Percentiles rank a stretch among this genome's conserved stretches.
Evolutionary conservation across 1,284 basidiomycete species (phyloP).

Genomic region (Austroboletus novae-zelandiae): DNA sequence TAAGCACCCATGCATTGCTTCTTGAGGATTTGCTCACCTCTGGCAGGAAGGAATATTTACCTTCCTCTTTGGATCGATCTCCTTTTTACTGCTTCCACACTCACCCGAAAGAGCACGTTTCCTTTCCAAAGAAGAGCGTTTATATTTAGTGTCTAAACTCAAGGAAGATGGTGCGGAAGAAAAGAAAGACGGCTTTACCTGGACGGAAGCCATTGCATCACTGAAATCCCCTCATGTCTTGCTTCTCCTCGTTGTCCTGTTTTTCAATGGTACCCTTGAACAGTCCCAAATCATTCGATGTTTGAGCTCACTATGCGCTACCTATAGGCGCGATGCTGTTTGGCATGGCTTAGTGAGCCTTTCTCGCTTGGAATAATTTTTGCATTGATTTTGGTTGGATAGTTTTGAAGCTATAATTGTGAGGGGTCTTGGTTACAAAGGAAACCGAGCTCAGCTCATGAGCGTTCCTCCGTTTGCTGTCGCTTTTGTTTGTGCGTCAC

Average conservation of each 20-base stretch:
- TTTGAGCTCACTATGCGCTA: slow-evolving; percentile 12
- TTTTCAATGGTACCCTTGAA: slow-evolving; percentile 25
- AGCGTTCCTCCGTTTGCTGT: slow-evolving; percentile 48
- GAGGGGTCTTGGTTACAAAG: slow-evolving; percentile 42
- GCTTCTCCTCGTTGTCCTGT: slow-evolving; percentile 23
- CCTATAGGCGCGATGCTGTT: slow-evolving; percentile 39
- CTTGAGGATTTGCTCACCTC: neutral
- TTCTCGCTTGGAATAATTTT: neutral
- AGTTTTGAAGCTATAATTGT: slow-evolving; percentile 57
- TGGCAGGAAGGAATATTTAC: slow-evolving; percentile 52
- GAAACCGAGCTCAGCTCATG: slow-evolving; percentile 45
- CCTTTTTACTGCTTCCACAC: slow-evolving; percentile 50
- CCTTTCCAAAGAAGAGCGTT: slow-evolving; percentile 41
- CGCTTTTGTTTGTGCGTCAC: slow-evolving; percentile 42
- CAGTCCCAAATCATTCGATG: neutral
- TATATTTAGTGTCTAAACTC: slow-evolving; percentile 34
- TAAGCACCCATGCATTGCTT: slow-evolving; percentile 10
- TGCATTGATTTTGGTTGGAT: neutral
- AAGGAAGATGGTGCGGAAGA: slow-evolving; percentile 32
- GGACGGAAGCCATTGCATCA: slow-evolving; percentile 36
- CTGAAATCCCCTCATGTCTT: slow-evolving; percentile 38
- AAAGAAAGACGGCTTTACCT: slow-evolving; percentile 32
- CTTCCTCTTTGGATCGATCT: slow-evolving; percentile 42
- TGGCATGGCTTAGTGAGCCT: slow-evolving; percentile 37
- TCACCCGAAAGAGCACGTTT: slow-evolving; percentile 44